Percentiles rank a stretch among this genome's conserved stretches.
Evolutionary conservation across 805 yeast genomes (phyloP).

Genomic region (Wickerhamomyces bisporus): DNA sequence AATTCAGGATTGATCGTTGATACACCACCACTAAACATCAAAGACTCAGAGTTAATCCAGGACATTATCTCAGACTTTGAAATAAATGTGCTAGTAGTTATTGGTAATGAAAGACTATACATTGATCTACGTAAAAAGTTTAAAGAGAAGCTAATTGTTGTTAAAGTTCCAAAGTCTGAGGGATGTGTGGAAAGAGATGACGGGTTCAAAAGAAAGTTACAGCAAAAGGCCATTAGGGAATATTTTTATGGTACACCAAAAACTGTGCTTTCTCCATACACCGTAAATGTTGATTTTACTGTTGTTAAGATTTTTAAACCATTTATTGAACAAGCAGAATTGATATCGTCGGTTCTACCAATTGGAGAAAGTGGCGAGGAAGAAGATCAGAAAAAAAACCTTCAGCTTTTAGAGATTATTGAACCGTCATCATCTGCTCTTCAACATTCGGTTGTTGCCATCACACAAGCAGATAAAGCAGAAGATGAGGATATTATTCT

Average conservation of each 20-base stretch:
- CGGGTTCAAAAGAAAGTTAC: slow-evolving; percentile 59
- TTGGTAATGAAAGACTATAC: slow-evolving; percentile 70
- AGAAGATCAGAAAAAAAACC: slow-evolving; percentile 23
- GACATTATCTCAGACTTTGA: slow-evolving; percentile 55
- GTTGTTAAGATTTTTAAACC: slow-evolving; percentile 64
- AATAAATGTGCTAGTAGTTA: slow-evolving; percentile 53
- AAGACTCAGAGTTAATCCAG: slow-evolving; percentile 47
- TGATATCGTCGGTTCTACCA: slow-evolving; percentile 22
- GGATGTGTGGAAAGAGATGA: slow-evolving; percentile 78
- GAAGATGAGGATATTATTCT: slow-evolving; percentile 43
- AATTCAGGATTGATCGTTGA: slow-evolving; percentile 65
- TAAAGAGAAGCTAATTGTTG: slow-evolving; percentile 28
- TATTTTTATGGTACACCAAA: slow-evolving; percentile 80
- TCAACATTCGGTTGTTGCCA: slow-evolving; percentile 73
- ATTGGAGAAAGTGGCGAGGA: slow-evolving; percentile 24
- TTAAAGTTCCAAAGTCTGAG: slow-evolving; percentile 66
- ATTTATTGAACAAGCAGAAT: slow-evolving; percentile 7
- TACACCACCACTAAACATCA: slow-evolving; percentile 58
- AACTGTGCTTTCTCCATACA: slow-evolving; percentile 75
- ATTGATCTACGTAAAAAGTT: slow-evolving; percentile 57
- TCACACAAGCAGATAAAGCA: slow-evolving; percentile 44
- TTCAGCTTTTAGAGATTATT: slow-evolving; percentile 25
- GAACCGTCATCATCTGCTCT: slow-evolving; percentile 50
- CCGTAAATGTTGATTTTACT: slow-evolving; percentile 64
- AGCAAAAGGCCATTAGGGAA: slow-evolving; percentile 74